Conservation (phyloP, 169 alveolate genomes). For the Eimeria maxima region DNA sequence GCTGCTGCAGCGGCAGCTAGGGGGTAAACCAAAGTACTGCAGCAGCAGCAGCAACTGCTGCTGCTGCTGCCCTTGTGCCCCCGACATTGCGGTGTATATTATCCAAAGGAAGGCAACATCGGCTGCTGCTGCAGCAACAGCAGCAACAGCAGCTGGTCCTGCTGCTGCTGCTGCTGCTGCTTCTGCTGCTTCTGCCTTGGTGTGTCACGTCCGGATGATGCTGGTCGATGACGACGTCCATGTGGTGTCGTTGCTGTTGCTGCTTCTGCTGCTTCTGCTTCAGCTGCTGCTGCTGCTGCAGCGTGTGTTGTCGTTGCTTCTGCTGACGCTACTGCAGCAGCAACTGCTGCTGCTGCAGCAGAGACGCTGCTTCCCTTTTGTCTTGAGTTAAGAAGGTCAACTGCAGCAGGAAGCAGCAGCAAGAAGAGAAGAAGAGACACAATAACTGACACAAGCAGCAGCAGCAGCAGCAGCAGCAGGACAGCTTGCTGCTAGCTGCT, state of each 20-base stretch:
- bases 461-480: not conserved
- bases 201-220: slow-evolving; percentile 2
- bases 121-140: not conserved
- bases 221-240: too few species aligned
- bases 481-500: too few species aligned
- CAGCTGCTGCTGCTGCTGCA: slow-evolving; percentile 23
- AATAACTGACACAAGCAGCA: not conserved
- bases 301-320: not conserved
- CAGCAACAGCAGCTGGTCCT: not conserved
- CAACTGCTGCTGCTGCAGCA: slow-evolving; percentile 47
- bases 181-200: not conserved
- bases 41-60: slow-evolving; percentile 34
- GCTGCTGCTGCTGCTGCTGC: slow-evolving; percentile 23
- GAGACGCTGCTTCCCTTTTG: not conserved
- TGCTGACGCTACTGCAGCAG: too few species aligned
- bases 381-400: too few species aligned
- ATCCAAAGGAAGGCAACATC: not conserved
- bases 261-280: not conserved
- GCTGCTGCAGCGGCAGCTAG: slow-evolving; percentile 68
- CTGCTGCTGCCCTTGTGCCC: slow-evolving; percentile 2
- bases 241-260: slow-evolving; percentile 29
- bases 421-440: too few species aligned
- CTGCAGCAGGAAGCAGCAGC: too few species aligned
- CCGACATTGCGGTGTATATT: not conserved
- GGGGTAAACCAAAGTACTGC: slow-evolving; percentile 48